Percentiles rank a stretch among this genome's conserved stretches.
These are phyloP conservation scores for Hypoxylon sp. DNA, from an alignment of 2,329 filamentous ascomycete species.

Conservation along the genomic window DNA sequence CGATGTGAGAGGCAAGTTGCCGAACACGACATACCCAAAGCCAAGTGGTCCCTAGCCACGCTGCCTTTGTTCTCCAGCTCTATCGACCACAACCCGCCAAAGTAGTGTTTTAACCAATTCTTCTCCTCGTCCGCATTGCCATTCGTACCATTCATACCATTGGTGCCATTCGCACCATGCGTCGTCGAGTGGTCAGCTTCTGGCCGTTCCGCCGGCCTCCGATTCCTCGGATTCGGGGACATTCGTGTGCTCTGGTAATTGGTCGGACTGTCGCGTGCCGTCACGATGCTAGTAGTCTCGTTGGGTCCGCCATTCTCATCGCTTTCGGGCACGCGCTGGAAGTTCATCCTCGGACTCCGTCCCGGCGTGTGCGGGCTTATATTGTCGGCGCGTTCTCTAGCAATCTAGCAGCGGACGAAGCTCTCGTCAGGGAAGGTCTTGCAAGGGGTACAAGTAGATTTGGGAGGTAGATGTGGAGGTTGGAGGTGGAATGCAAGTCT, in stretches of 20 bases:
- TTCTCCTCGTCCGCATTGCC: slow-evolving; percentile 45
- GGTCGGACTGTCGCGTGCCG: slow-evolving; percentile 50
- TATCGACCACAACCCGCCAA: slow-evolving; percentile 67
- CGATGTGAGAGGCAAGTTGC: slow-evolving; percentile 2
- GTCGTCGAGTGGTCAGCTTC: slow-evolving; percentile 43
- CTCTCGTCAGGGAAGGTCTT: slow-evolving; percentile 17
- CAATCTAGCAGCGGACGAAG: slow-evolving; percentile 51
- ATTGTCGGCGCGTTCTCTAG: slow-evolving; percentile 57
- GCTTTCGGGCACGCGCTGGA: slow-evolving; percentile 30
- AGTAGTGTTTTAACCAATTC: slow-evolving; percentile 65
- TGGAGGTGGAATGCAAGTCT: neutral
- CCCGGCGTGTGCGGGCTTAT: slow-evolving; percentile 50
- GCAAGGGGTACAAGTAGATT: slow-evolving; percentile 6
- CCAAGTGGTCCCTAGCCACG: slow-evolving; percentile 84
- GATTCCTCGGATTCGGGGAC: slow-evolving; percentile 42
- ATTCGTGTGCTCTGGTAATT: slow-evolving; percentile 56
- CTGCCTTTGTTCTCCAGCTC: slow-evolving; percentile 89
- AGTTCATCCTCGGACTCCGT: slow-evolving; percentile 40
- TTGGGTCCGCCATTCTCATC: slow-evolving; percentile 47
- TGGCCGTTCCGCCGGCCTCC: slow-evolving; percentile 31
- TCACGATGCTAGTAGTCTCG: slow-evolving; percentile 58
- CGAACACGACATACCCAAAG: slow-evolving; percentile 73
- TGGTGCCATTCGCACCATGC: slow-evolving; percentile 19
- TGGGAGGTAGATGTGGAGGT: neutral
- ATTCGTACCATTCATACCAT: slow-evolving; percentile 25